Evolutionary conservation across 306 rosid species (phyloP).

Genomic region (Prunus salicina): DNA sequence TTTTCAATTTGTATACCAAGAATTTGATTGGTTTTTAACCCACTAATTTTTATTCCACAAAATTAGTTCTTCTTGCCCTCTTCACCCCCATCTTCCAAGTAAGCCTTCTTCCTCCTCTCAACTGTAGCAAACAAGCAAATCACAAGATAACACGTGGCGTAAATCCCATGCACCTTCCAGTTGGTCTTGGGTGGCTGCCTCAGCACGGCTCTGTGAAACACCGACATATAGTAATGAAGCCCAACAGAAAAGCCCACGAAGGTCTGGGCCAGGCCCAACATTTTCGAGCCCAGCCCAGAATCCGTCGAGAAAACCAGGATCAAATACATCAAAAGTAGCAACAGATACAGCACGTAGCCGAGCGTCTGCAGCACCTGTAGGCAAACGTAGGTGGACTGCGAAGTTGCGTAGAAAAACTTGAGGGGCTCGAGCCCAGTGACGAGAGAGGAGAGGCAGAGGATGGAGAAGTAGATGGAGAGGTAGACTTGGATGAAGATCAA

Average conservation of each 20-base stretch:
- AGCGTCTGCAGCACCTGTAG: constrained; percentile 79
- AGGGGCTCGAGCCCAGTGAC: constrained; percentile 79
- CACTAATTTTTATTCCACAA: neutral
- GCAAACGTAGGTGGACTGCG: constrained; percentile 69
- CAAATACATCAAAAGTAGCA: constrained; percentile 74
- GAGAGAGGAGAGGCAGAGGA: constrained; percentile 62
- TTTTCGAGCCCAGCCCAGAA: constrained; percentile 52
- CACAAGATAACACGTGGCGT: constrained; percentile 71
- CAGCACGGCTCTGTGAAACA: constrained; percentile 74
- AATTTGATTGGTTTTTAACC: constrained; percentile 13
- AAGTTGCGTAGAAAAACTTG: constrained; percentile 77
- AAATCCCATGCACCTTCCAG: constrained; percentile 82
- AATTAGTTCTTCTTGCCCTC: constrained; percentile 72
- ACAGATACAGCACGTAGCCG: constrained; percentile 64
- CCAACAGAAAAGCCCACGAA: constrained; percentile 75
- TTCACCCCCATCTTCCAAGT: constrained; percentile 76
- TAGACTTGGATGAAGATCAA: constrained; percentile 89
- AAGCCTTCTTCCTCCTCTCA: constrained; percentile 76
- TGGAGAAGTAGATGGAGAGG: constrained; percentile 76
- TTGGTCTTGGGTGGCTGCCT: constrained; percentile 77
- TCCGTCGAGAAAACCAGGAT: constrained; percentile 72
- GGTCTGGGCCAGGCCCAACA: constrained; percentile 73
- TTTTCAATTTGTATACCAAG: constrained; percentile 12
- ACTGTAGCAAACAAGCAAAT: constrained; percentile 51
- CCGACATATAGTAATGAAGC: constrained; percentile 80